A percentile compares a stretch with the other conserved stretches of the same genome.
These are phyloP conservation scores for Petrea volubilis DNA, from an alignment of 257 asterid genomes.

Conservation along the genomic window DNA sequence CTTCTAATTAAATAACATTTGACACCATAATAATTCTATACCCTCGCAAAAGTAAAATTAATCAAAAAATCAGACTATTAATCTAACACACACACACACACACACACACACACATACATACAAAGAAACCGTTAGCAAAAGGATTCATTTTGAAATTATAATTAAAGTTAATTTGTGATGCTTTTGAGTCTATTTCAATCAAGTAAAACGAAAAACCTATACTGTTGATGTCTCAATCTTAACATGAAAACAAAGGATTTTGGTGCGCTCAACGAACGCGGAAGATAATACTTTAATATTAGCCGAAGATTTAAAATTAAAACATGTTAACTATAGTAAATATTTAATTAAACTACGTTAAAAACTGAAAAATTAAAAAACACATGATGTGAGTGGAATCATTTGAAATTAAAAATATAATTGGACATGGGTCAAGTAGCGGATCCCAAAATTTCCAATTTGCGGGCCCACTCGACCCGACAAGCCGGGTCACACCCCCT, in stretches of 20 bases:
- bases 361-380: background rate
- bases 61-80: no score
- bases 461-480: constrained; percentile 57
- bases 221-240: background rate
- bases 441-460: constrained; percentile 58
- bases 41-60: no score
- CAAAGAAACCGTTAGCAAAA: no score
- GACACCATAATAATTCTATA: no score
- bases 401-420: constrained; percentile 27
- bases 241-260: background rate
- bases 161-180: background rate
- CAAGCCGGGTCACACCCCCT: constrained; percentile 30
- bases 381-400: constrained; percentile 10
- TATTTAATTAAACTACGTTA: no score
- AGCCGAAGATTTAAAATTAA: constrained; percentile 11
- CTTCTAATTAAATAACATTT: no score
- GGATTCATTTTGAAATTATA: no score
- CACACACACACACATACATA: no score
- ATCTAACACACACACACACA: no score
- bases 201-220: background rate
- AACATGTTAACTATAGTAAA: constrained; percentile 2
- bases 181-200: background rate
- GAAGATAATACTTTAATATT: constrained; percentile 16
- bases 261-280: background rate
- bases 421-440: constrained; percentile 24